These are phyloP conservation scores for Erythrophleum ivorense DNA, from an alignment of 331 rosid species.

Conservation along the genomic window DNA sequence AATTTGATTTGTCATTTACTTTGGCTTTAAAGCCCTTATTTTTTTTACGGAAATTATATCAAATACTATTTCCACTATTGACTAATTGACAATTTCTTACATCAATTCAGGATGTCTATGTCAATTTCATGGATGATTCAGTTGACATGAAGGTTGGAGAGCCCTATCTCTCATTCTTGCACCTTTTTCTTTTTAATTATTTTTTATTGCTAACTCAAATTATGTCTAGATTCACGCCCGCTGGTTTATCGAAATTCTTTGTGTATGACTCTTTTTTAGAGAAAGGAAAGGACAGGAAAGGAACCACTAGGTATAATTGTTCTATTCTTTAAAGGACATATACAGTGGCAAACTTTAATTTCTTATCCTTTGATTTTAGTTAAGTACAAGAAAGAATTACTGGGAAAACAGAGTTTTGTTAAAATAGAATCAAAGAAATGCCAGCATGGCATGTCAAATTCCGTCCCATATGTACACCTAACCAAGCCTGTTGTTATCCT, in stretches of 20 bases:
- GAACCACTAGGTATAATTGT: not conserved
- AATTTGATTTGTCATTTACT: not conserved
- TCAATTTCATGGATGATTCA: not conserved
- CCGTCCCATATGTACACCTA: conserved; percentile 43
- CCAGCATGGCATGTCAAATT: conserved; percentile 39
- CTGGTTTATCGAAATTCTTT: not conserved
- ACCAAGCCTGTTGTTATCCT: conserved; percentile 18
- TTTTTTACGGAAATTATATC: not conserved
- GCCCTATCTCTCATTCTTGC: too few relatives aligned
- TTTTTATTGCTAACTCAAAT: not conserved
- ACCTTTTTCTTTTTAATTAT: not conserved
- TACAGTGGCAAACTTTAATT: not conserved
- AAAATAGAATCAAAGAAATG: conserved; percentile 46
- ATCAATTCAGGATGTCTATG: not conserved
- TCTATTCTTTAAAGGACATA: not conserved
- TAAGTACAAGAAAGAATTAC: conserved; percentile 19
- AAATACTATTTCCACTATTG: not conserved
- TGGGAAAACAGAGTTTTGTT: conserved; percentile 23
- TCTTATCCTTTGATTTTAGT: not conserved
- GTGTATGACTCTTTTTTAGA: not conserved
- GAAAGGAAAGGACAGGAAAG: not conserved
- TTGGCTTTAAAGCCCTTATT: not conserved
- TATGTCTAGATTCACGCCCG: not conserved
- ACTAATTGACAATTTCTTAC: not conserved
- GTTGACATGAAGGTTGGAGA: not conserved